Conservation (phyloP, 2,329 filamentous ascomycete species). For the Clonostachys solani region DNA sequence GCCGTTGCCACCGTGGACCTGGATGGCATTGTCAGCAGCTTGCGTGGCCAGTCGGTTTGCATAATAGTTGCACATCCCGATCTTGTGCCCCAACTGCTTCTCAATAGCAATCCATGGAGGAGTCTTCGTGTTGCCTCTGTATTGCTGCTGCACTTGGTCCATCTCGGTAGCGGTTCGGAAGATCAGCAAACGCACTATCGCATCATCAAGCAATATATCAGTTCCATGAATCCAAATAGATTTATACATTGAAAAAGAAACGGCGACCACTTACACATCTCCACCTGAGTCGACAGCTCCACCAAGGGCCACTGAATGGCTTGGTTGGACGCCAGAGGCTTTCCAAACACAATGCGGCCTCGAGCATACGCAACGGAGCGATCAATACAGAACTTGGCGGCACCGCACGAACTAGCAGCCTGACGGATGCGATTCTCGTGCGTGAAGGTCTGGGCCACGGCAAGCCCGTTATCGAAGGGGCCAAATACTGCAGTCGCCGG, state of each 20-base stretch:
- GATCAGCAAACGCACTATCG: conserved; percentile 5
- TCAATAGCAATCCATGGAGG: conserved; percentile 9
- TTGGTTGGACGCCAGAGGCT: conserved; percentile 7
- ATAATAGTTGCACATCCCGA: conserved; percentile 11
- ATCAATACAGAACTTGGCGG: conserved; percentile 8
- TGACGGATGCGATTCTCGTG: conserved; percentile 10
- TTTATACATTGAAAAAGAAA: no score
- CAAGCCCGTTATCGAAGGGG: conserved; percentile 5
- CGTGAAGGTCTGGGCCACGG: conserved; percentile 10
- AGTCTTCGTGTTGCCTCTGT: neutral
- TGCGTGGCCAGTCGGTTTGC: conserved; percentile 8
- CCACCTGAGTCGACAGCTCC: conserved; percentile 7
- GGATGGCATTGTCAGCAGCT: conserved; percentile 8
- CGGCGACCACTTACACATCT: conserved; percentile 1
- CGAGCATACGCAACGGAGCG: conserved; percentile 6
- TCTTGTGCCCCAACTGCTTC: conserved; percentile 10
- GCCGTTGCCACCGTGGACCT: conserved; percentile 9
- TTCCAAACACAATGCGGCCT: conserved; percentile 7
- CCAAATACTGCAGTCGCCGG: conserved; percentile 5
- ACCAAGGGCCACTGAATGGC: conserved; percentile 11
- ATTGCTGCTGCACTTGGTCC: conserved; percentile 4
- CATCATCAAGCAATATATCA: no score
- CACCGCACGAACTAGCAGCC: conserved; percentile 8
- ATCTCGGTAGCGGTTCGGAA: conserved; percentile 8
- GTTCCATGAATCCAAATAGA: no score